Evolutionary conservation across 257 asterid species (phyloP).

Genomic region (Penstemon davidsonii): DNA sequence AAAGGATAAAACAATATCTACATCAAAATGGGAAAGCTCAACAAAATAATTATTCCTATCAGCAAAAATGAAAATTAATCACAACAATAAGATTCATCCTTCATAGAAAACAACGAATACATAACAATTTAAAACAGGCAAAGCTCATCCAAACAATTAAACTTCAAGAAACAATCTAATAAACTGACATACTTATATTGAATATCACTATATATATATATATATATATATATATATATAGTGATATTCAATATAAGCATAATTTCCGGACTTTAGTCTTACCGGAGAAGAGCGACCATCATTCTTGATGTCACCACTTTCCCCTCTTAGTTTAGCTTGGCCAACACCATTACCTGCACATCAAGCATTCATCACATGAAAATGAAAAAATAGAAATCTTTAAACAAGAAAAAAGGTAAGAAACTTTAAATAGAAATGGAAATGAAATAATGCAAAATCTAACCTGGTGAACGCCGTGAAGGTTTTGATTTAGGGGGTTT

Average conservation of each 20-base stretch:
- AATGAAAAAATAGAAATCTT: neutral
- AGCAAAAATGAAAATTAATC: no score
- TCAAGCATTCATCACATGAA: slow-evolving; percentile 21
- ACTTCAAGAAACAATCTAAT: no score
- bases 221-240: neutral
- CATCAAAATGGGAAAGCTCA: no score
- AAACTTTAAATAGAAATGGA: neutral
- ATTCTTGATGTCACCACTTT: slow-evolving; percentile 26
- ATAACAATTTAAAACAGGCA: no score
- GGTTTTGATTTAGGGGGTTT: slow-evolving; percentile 46
- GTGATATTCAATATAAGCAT: neutral
- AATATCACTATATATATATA: slow-evolving; percentile 4
- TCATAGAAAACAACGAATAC: no score
- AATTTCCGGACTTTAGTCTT: neutral
- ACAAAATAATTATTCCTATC: no score
- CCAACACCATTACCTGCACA: slow-evolving; percentile 36
- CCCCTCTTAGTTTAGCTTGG: slow-evolving; percentile 37
- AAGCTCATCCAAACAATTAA: no score
- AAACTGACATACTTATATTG: neutral
- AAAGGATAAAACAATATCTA: slow-evolving; percentile 14
- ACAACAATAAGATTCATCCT: no score
- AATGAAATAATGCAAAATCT: neutral
- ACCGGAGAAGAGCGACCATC: slow-evolving; percentile 41
- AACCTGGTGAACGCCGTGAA: slow-evolving; percentile 55
- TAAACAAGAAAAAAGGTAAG: neutral